phyloP scores from a whole-genome alignment of 768 basidiomycete genomes.

The Suillus weaverae region DNA sequence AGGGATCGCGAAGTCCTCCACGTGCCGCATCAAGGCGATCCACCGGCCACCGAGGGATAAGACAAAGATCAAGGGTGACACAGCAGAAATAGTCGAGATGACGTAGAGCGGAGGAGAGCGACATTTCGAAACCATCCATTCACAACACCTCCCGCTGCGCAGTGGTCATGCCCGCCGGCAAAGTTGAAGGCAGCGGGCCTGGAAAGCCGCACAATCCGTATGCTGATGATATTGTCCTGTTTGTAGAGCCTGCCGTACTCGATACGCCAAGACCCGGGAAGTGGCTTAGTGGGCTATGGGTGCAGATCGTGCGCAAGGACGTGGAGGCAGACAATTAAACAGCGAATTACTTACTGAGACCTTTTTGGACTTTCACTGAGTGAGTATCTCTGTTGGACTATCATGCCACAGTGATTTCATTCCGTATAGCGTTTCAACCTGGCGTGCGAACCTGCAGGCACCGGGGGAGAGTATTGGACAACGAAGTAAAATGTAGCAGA shows the following conservation, averaged over 20 bases:
- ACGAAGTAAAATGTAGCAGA: no score
- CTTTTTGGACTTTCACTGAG: no score
- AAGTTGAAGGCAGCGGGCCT: constrained; percentile 9
- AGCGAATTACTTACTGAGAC: no score
- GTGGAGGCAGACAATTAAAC: constrained; percentile 8
- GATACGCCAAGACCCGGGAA: constrained; percentile 38
- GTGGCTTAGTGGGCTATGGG: constrained; percentile 64
- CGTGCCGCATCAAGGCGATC: constrained; percentile 55
- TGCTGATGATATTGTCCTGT: constrained; percentile 58
- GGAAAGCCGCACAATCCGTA: constrained; percentile 47
- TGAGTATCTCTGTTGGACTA: no score
- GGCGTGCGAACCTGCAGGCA: no score
- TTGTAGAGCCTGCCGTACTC: constrained; percentile 48
- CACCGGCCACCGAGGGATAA: constrained; percentile 35
- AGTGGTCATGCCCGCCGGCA: constrained; percentile 27
- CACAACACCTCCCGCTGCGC: constrained; percentile 38
- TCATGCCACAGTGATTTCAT: no score
- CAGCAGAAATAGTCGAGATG: constrained; percentile 43
- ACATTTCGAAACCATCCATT: constrained; percentile 38
- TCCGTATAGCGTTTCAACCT: no score
- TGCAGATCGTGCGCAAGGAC: constrained; percentile 55
- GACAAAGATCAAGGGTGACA: neutral
- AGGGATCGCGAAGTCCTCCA: constrained; percentile 65
- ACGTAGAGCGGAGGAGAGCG: constrained; percentile 43
- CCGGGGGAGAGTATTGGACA: no score